Base-by-base conservation (phyloP, 140 eudicot genomes). In the Cichorium intybus region DNA sequence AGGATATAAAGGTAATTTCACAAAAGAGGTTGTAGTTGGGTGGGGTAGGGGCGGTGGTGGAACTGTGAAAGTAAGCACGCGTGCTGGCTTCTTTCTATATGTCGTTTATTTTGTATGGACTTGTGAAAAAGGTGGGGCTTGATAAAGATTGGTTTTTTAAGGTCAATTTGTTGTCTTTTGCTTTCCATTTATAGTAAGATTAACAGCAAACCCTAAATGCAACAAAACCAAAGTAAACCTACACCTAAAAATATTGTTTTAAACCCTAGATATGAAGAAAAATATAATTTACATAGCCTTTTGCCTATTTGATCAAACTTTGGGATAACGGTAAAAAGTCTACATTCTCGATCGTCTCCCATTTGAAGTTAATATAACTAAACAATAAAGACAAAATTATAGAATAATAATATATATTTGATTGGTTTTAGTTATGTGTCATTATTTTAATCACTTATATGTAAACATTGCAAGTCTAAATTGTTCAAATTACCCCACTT, bases 31-130 rank as follows among this genome's bases (percentile, higher is more conserved):
- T 54, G 52, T 51, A 24, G 24, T 27, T 26, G 16, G 22, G 74
- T 68, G 60, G 75, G 75, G 52, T 37, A 46, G 23, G 21, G 81
- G 21, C 33, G 81, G 50, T 54, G 65, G 75, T 56, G 80, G 85
- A 80, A 77, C 85, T 80, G 79, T 58, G 66, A 79, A 79, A 79
- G 77, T 62, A 60, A 60, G 87, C 88, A 81, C 82, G 95, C 95
- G 82, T 87, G 92, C 50, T 72, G 43, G 64, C 60, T 77, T 78
- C 66, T 76, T 41, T 64, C 71, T 51, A 54, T 66, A 62, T 85
- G 89, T 80, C 84, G 80, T 71, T 48, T 72, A 39, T 74, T 53
- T 71, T 73, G 17, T 81, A 71, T 50, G 69, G 70, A 76, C 46
- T 66, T 61, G 41, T 69, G 69, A 68, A 57, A 70, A 48, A 21